Conservation (phyloP, 2,329 filamentous ascomycete species). For the Venturia pyrina region DNA sequence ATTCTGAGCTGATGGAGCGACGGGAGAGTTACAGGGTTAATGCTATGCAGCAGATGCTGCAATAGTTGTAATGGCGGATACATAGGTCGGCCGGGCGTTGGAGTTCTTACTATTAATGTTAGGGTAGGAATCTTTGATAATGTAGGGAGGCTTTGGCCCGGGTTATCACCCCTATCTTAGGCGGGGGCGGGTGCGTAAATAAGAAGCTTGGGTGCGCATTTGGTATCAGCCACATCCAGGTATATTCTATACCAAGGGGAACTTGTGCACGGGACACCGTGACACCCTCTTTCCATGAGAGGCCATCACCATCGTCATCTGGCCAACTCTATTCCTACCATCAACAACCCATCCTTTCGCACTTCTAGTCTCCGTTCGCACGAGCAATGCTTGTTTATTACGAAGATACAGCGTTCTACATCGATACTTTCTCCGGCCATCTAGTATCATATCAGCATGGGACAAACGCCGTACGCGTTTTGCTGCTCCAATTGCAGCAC, state of each 20-base stretch:
- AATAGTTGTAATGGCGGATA: not conserved
- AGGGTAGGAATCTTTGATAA: too few species aligned
- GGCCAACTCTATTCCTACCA: not conserved
- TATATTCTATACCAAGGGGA: too few species aligned
- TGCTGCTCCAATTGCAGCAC: not conserved
- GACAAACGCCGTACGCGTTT: not conserved
- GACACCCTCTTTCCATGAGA: not conserved
- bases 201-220: too few species aligned
- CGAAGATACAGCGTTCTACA: not conserved
- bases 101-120: too few species aligned
- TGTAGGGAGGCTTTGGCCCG: too few species aligned
- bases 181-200: too few species aligned
- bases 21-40: slow-evolving; percentile 41
- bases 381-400: not conserved
- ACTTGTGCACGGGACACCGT: not conserved
- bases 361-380: too few species aligned
- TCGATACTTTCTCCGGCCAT: too few species aligned
- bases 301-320: not conserved
- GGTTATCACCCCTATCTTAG: too few species aligned
- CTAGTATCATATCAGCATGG: not conserved
- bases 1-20: slow-evolving; percentile 38
- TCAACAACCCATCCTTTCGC: not conserved
- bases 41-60: slow-evolving; percentile 33
- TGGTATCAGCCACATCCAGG: too few species aligned
- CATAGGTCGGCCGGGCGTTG: too few species aligned